These are phyloP conservation scores for Withania somnifera DNA, from an alignment of 305 asterid genomes.

Conservation along the genomic window DNA sequence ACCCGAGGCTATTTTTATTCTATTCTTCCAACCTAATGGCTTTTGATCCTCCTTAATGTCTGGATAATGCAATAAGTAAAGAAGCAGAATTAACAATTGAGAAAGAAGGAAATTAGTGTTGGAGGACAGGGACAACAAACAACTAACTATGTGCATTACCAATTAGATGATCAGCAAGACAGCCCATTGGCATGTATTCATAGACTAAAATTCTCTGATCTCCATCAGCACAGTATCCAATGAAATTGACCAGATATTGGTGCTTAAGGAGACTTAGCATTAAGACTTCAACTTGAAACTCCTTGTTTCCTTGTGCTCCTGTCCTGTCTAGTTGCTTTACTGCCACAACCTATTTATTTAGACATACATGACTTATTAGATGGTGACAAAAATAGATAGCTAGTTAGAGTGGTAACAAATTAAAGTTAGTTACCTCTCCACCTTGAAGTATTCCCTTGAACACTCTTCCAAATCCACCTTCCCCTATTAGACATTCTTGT, in stretches of 20 bases:
- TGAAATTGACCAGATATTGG: constrained; percentile 49
- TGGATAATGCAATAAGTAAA: constrained; percentile 15
- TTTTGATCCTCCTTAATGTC: constrained; percentile 37
- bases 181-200: constrained; percentile 55
- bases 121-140: no score
- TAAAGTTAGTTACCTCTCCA: constrained; percentile 42
- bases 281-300: constrained; percentile 53
- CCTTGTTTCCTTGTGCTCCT: constrained; percentile 57
- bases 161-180: constrained; percentile 37
- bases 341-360: constrained; percentile 41
- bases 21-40: constrained; percentile 56
- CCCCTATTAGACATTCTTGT: constrained; percentile 61
- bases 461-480: constrained; percentile 75
- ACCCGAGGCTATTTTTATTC: constrained; percentile 82
- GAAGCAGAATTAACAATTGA: not conserved
- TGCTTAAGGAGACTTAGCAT: constrained; percentile 57
- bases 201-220: constrained; percentile 84
- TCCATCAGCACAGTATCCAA: constrained; percentile 96
- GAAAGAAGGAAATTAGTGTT: not conserved
- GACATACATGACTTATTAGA: not conserved
- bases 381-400: not conserved
- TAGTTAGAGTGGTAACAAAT: not conserved
- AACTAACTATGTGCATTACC: constrained; percentile 25
- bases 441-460: constrained; percentile 56
- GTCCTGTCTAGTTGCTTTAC: constrained; percentile 76